Evolutionary conservation across 2,329 filamentous ascomycete species (phyloP).

Genomic region (Colletotrichum falcatum): DNA sequence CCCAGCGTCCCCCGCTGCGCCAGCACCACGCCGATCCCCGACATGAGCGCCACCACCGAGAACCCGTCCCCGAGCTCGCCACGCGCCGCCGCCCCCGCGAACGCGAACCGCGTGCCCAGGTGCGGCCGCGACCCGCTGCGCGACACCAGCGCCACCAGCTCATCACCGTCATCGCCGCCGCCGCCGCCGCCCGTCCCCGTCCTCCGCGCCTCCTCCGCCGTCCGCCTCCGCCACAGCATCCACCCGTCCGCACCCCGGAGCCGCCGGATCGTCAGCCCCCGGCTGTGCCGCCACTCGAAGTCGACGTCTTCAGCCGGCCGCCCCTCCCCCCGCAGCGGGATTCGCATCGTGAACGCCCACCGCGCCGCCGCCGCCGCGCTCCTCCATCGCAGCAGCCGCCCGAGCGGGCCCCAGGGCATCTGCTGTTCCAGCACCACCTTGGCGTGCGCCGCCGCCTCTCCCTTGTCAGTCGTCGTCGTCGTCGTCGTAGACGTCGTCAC

Average conservation of each 20-base stretch:
- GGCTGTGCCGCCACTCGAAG: constrained; percentile 19
- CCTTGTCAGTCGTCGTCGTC: background rate
- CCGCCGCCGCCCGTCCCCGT: background rate
- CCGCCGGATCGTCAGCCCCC: background rate
- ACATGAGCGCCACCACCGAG: constrained; percentile 20
- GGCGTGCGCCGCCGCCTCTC: no score
- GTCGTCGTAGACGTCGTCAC: background rate
- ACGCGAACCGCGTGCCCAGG: constrained; percentile 10
- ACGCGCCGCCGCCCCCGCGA: background rate
- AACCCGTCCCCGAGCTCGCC: background rate
- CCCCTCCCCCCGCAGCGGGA: background rate
- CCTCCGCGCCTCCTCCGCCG: background rate
- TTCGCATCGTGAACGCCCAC: constrained; percentile 13
- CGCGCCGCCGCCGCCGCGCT: background rate
- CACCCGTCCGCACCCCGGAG: background rate
- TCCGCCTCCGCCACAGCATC: constrained; percentile 15
- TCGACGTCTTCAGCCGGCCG: background rate
- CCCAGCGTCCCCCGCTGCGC: background rate
- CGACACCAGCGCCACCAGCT: constrained; percentile 13
- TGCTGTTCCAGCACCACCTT: background rate
- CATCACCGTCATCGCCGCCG: background rate
- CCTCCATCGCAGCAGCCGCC: background rate
- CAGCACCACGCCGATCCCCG: constrained; percentile 13
- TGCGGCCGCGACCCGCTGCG: background rate
- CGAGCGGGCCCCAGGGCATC: background rate